A percentile compares a stretch with the other conserved stretches of the same genome.
Evolutionary conservation across 345 rosid species (phyloP).

Genomic region (Excoecaria cochinchinensis): DNA sequence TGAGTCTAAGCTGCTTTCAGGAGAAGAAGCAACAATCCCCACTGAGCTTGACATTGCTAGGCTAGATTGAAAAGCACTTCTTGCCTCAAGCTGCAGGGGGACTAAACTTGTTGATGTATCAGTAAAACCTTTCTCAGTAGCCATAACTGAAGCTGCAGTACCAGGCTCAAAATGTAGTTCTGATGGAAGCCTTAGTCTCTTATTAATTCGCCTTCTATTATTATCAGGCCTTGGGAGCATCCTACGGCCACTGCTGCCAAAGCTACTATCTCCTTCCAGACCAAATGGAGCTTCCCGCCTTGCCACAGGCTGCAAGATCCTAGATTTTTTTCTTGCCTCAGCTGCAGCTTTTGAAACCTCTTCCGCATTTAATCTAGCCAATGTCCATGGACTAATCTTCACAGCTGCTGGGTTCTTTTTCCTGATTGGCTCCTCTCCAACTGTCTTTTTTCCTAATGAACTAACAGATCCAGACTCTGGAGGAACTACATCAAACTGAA

Average conservation of each 20-base stretch:
- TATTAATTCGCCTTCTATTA: constrained; percentile 57
- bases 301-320: constrained; percentile 75
- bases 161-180: constrained; percentile 65
- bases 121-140: constrained; percentile 45
- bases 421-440: constrained; percentile 59
- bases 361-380: constrained; percentile 88
- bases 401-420: constrained; percentile 70
- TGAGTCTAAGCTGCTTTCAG: constrained; percentile 95
- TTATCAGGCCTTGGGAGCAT: constrained; percentile 69
- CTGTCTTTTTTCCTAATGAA: constrained; percentile 76
- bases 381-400: constrained; percentile 93
- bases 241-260: constrained; percentile 71
- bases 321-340: constrained; percentile 89
- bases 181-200: constrained; percentile 72
- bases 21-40: constrained; percentile 75
- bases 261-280: constrained; percentile 60
- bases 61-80: constrained; percentile 93
- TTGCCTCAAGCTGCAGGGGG: constrained; percentile 92
- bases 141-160: constrained; percentile 37
- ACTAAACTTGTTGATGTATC: constrained; percentile 70
- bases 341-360: constrained; percentile 95
- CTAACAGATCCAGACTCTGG: constrained; percentile 94
- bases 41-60: constrained; percentile 74
- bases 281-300: constrained; percentile 53
- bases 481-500: constrained; percentile 96